Conservation (phyloP, 768 basidiomycete genomes). For the Lactarius sp. region DNA sequence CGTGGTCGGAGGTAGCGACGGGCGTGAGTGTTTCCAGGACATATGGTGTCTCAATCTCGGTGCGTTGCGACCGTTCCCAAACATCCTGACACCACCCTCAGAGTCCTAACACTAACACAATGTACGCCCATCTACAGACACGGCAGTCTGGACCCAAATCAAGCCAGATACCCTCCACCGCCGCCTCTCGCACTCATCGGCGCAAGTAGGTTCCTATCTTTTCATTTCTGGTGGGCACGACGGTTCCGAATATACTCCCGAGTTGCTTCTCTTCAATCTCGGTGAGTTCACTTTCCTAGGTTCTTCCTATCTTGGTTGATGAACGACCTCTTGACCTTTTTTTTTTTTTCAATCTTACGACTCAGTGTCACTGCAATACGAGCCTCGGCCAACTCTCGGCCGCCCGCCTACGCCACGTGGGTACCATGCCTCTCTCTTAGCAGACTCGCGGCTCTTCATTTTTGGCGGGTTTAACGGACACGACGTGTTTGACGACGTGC, state of each 20-base stretch:
- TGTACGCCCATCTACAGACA: constrained; percentile 26
- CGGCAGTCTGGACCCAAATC: constrained; percentile 38
- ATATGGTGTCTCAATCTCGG: constrained; percentile 85
- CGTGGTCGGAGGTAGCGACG: constrained; percentile 88
- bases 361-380: constrained; percentile 80
- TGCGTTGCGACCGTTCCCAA: constrained; percentile 36
- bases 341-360: neutral
- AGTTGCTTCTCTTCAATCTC: constrained; percentile 82
- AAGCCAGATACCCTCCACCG: constrained; percentile 44
- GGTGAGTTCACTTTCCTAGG: constrained; percentile 44
- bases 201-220: constrained; percentile 88
- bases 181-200: constrained; percentile 79
- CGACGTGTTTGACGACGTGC: constrained; percentile 79
- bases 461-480: constrained; percentile 88
- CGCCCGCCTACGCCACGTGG: constrained; percentile 69
- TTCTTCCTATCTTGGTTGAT: neutral
- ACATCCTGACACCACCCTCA: neutral
- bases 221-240: constrained; percentile 90
- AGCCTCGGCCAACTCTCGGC: constrained; percentile 63
- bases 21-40: constrained; percentile 81
- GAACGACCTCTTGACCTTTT: neutral
- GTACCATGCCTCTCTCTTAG: constrained; percentile 77
- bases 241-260: constrained; percentile 63
- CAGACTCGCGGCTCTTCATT: constrained; percentile 80
- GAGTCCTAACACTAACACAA: neutral